phyloP scores from a whole-genome alignment of 177 flowering plant species.

The Viscum album region DNA sequence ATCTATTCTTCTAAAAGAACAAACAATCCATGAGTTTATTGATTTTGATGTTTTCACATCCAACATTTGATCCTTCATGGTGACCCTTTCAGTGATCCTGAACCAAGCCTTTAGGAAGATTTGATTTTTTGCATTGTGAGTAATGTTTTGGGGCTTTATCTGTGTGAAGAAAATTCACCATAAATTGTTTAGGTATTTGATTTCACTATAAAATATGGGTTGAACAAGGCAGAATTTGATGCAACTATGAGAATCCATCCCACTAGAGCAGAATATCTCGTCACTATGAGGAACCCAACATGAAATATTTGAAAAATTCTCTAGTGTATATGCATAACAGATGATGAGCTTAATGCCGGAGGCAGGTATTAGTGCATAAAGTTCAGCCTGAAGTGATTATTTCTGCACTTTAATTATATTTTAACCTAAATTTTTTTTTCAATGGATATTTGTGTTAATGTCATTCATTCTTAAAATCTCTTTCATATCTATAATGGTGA shows the following conservation, averaged over 20 bases:
- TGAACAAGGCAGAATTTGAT: constrained; percentile 91
- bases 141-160: constrained; percentile 71
- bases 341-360: constrained; percentile 38
- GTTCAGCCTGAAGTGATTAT: too few relatives aligned
- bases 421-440: too few relatives aligned
- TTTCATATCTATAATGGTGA: too few relatives aligned
- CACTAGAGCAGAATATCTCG: constrained; percentile 80
- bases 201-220: constrained; percentile 83
- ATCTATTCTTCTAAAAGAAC: constrained; percentile 92
- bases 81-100: constrained; percentile 90
- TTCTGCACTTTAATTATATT: too few relatives aligned
- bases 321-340: constrained; percentile 40
- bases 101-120: constrained; percentile 89
- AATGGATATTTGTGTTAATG: too few relatives aligned
- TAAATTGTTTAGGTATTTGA: constrained; percentile 97
- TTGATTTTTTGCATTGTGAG: constrained; percentile 66
- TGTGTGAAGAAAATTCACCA: constrained; percentile 92
- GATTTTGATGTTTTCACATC: constrained; percentile 80
- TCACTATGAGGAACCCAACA: constrained; percentile 88
- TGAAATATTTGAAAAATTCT: constrained; percentile 50
- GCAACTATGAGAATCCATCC: constrained; percentile 89
- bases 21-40: constrained; percentile 68
- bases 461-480: too few relatives aligned
- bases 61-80: constrained; percentile 84
- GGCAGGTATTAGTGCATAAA: constrained; percentile 27